Base-by-base conservation (phyloP, 768 basidiomycete genomes). In the Porpolomopsis calyptriformis region DNA sequence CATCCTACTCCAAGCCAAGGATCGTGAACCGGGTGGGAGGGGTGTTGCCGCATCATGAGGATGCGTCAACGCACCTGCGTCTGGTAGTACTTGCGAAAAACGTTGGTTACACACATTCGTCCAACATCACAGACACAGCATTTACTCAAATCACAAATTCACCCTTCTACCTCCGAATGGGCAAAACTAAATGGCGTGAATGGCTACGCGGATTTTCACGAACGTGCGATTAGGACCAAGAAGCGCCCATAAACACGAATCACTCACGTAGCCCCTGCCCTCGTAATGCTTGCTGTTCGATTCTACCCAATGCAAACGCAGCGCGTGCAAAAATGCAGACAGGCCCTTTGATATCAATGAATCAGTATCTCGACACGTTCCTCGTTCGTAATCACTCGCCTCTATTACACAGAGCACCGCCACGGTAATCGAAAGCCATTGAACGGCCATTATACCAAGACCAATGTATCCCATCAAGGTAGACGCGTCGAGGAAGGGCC, bases 221-320 rank as follows among this genome's bases (percentile, higher is more conserved):
- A 20, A 57, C 37, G 43, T 52, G 47, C 44, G 53, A 51, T 45
- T 38, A 47, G 55, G 47, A 50, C 53, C 29, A 47, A 60, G 37
- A 50, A 50, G 41, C 49, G 45, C 47, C 16, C 34, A 18, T 24
- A 27, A 56, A 34, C 31, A 29, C 52, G 49, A 52, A 51, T 40
- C 43, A 53, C 49, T 43, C 68, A 90, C 88, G 71, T 91, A 78
- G 62, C 90, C 91, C 49, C 77, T 85, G 26, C 87, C 91, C 63
- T 85, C 79, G 60, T 85, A 94, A 60, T 92, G 90, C 72, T 96
- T 94, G 68, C 91, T 92, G 70, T 94, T 96, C 44, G 84, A 89
- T 65, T 98, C 93, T 49, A 97, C 94, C 91, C 94, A 98, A 65
- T 97, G 94, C 54, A 97, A 73, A 58, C 94, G 82, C 52, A 98